Percentiles rank a stretch among this genome's conserved stretches.
These are phyloP conservation scores for Panellus pusillus DNA, from an alignment of 768 basidiomycete species.

Conservation along the genomic window DNA sequence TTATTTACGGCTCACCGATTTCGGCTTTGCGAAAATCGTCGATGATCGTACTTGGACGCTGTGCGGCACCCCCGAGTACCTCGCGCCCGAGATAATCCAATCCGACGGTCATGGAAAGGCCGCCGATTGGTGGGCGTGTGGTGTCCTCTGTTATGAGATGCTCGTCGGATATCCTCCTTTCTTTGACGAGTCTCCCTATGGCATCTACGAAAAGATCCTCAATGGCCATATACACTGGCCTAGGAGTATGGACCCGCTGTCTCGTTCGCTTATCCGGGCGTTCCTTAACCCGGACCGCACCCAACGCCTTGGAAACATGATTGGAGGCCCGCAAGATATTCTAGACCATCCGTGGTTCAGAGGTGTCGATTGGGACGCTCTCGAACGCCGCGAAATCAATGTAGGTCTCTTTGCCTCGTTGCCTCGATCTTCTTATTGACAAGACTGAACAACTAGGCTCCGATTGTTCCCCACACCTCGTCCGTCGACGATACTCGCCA, in stretches of 20 bases:
- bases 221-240: slow-evolving; percentile 89
- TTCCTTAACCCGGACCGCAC: slow-evolving; percentile 91
- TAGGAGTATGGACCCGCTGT: slow-evolving; percentile 83
- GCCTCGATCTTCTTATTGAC: not conserved
- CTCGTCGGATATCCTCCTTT: slow-evolving; percentile 98
- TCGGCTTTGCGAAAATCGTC: slow-evolving; percentile 97
- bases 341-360: slow-evolving; percentile 93
- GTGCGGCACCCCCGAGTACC: slow-evolving; percentile 94
- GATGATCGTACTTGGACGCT: slow-evolving; percentile 98
- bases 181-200: slow-evolving; percentile 96
- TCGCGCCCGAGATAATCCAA: slow-evolving; percentile 97
- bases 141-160: slow-evolving; percentile 98
- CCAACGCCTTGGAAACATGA: slow-evolving; percentile 90
- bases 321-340: slow-evolving; percentile 88
- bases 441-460: slow-evolving; percentile 54
- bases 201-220: slow-evolving; percentile 97
- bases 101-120: slow-evolving; percentile 98
- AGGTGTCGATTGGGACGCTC: slow-evolving; percentile 89
- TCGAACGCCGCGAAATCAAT: slow-evolving; percentile 84
- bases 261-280: slow-evolving; percentile 82
- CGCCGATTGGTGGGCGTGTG: slow-evolving; percentile 99
- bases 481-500: slow-evolving; percentile 84
- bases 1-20: slow-evolving; percentile 94
- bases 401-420: slow-evolving; percentile 41
- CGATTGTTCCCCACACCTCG: slow-evolving; percentile 81